Percentiles rank a stretch among this genome's conserved stretches.
Conservation (phyloP, 2,329 filamentous ascomycete species). For the Penicillium janthinellum region DNA sequence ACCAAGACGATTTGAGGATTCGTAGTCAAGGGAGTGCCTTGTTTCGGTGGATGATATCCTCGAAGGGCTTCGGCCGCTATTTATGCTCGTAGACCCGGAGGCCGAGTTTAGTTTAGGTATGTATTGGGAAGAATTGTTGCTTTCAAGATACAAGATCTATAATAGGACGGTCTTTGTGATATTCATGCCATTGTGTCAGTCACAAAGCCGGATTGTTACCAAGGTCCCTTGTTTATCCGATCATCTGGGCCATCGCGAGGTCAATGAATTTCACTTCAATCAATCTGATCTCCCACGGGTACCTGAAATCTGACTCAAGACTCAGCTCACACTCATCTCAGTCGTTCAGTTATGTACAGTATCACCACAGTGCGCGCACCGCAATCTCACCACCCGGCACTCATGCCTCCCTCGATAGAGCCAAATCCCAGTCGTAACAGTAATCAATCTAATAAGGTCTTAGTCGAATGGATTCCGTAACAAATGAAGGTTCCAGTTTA, state of each 20-base stretch:
- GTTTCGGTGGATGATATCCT: no score
- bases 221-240: neutral
- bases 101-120: no score
- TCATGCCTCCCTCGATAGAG: neutral
- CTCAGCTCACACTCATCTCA: no score
- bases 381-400: neutral
- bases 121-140: neutral
- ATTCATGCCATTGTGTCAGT: neutral
- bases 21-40: neutral
- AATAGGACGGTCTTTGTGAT: neutral
- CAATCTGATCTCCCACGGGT: no score
- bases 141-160: neutral
- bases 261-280: no score
- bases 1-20: neutral
- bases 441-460: neutral
- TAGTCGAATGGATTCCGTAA: neutral
- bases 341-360: no score
- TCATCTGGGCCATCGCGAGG: no score
- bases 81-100: no score
- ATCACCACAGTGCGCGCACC: no score
- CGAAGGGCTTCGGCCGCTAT: no score
- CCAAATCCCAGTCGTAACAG: neutral
- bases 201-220: neutral
- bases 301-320: no score
- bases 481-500: neutral